Conservation (phyloP, 2,329 filamentous ascomycete species). For the Achaetomium macrosporum region DNA sequence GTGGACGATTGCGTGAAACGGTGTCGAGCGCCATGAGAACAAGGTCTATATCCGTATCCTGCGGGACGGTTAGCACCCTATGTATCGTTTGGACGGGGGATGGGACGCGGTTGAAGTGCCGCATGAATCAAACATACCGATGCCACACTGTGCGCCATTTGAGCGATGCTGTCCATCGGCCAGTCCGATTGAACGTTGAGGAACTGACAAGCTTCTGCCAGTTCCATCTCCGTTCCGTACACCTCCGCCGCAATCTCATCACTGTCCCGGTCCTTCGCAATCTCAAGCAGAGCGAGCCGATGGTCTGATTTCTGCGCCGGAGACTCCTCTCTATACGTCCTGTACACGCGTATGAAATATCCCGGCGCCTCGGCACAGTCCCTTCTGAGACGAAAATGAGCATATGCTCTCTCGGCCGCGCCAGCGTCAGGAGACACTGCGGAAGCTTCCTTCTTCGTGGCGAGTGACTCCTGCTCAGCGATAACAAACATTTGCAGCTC, state of each 20-base stretch:
- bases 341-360: constrained; percentile 24
- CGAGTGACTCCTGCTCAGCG: constrained; percentile 7
- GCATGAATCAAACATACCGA: constrained; percentile 8
- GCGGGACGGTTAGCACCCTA: background rate
- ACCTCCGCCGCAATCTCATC: constrained; percentile 17
- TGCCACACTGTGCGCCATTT: constrained; percentile 11
- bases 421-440: background rate
- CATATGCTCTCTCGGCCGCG: constrained; percentile 21
- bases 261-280: constrained; percentile 25
- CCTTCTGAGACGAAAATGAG: constrained; percentile 23
- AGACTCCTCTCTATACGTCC: constrained; percentile 21
- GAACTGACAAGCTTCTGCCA: constrained; percentile 22
- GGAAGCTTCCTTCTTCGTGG: constrained; percentile 7
- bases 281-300: constrained; percentile 26
- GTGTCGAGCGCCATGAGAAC: constrained; percentile 20
- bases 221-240: constrained; percentile 15
- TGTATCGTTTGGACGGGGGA: background rate
- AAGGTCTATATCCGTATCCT: constrained; percentile 11
- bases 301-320: constrained; percentile 25
- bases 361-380: constrained; percentile 12
- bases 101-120: background rate
- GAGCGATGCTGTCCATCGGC: constrained; percentile 20
- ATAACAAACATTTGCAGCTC: constrained; percentile 23
- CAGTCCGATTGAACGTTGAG: constrained; percentile 16
- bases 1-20: constrained; percentile 4